A percentile compares a stretch with the other conserved stretches of the same genome.
These are phyloP conservation scores for Vigna trinervia DNA, from an alignment of 306 rosid genomes.

Conservation along the genomic window DNA sequence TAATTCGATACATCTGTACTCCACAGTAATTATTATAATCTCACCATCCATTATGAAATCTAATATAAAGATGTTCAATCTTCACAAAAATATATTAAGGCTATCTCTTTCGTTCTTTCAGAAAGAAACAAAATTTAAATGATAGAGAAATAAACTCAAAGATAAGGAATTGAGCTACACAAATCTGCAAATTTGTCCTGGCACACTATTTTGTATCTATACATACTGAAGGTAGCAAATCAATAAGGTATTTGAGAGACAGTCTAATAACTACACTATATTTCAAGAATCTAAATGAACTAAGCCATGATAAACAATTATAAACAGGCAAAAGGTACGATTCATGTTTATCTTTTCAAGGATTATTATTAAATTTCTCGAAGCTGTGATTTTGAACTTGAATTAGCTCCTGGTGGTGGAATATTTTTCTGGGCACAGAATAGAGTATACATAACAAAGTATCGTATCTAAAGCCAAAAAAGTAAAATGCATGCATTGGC, in stretches of 20 bases:
- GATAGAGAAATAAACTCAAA: constrained; percentile 20
- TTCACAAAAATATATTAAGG: constrained; percentile 19
- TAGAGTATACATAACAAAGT: constrained; percentile 32
- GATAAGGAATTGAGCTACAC: constrained; percentile 32
- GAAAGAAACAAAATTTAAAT: constrained; percentile 21
- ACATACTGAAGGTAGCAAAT: not conserved
- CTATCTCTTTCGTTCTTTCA: constrained; percentile 29
- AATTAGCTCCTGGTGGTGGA: constrained; percentile 10
- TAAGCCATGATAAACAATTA: constrained; percentile 27
- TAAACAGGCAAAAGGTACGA: constrained; percentile 18
- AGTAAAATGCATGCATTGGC: constrained; percentile 30
- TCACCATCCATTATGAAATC: constrained; percentile 29
- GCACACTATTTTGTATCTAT: constrained; percentile 1
- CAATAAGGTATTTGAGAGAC: constrained; percentile 11
- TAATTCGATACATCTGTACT: not conserved
- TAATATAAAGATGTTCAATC: constrained; percentile 38
- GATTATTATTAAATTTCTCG: constrained; percentile 27
- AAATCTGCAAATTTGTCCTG: constrained; percentile 16
- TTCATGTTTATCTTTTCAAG: constrained; percentile 21
- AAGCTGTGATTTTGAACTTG: constrained; percentile 20
- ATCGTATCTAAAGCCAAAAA: constrained; percentile 13
- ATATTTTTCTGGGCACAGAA: constrained; percentile 23
- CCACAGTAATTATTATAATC: constrained; percentile 22
- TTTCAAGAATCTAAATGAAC: constrained; percentile 25
- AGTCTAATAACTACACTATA: constrained; percentile 6